Evolutionary conservation across 2,329 filamentous ascomycete species (phyloP).

Genomic region (Calonectria pseudoreteaudii): DNA sequence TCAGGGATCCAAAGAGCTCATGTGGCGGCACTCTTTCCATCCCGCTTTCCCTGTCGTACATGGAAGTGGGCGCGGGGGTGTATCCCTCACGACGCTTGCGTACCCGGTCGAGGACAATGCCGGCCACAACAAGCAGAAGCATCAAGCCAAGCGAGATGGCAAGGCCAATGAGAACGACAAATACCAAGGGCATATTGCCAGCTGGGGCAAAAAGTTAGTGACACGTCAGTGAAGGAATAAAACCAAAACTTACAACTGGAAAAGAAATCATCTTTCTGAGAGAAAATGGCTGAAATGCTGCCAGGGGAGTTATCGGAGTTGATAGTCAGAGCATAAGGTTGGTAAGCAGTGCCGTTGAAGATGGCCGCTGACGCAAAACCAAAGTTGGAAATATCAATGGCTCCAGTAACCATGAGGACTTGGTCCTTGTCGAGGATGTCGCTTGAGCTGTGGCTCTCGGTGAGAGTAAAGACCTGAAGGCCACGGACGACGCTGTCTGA

Average conservation of each 20-base stretch:
- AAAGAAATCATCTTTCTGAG: conserved; percentile 84
- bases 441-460: conserved; percentile 72
- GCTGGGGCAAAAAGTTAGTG: conserved; percentile 43
- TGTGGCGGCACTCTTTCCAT: conserved; percentile 71
- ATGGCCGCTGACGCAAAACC: conserved; percentile 87
- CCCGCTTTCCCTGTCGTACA: conserved; percentile 69
- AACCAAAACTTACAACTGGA: conserved; percentile 65
- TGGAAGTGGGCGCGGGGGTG: conserved; percentile 77
- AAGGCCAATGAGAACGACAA: conserved; percentile 84
- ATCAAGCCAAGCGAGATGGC: conserved; percentile 83
- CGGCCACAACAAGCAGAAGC: conserved; percentile 80
- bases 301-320: conserved; percentile 74
- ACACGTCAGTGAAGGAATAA: not conserved
- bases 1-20: conserved; percentile 68
- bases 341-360: conserved; percentile 84
- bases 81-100: conserved; percentile 85
- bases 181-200: conserved; percentile 75
- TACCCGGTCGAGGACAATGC: conserved; percentile 80
- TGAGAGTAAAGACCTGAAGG: conserved; percentile 83
- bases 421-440: conserved; percentile 75
- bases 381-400: conserved; percentile 79
- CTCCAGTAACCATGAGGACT: conserved; percentile 85
- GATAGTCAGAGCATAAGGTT: conserved; percentile 84
- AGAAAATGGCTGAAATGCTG: conserved; percentile 85
- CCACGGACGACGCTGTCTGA: conserved; percentile 77